Evolutionary conservation across 768 basidiomycete genomes (phyloP).

Genomic region (Antrodiella citrinella): DNA sequence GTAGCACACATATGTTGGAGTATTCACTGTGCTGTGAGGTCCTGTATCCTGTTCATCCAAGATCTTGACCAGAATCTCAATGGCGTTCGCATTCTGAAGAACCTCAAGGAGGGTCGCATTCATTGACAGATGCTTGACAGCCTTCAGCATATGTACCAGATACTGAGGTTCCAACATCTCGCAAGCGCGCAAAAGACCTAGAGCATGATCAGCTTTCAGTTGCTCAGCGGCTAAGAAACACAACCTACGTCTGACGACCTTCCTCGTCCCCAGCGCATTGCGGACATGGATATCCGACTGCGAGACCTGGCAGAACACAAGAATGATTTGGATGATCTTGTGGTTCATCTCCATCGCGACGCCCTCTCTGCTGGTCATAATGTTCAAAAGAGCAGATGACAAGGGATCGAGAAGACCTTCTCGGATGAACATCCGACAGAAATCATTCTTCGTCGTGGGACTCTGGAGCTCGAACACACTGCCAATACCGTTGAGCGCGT

Average conservation of each 20-base stretch:
- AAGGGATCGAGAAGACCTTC: conserved; percentile 93
- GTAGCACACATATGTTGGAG: background rate
- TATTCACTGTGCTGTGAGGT: conserved; percentile 69
- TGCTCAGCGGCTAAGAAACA: conserved; percentile 1
- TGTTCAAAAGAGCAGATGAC: conserved; percentile 81
- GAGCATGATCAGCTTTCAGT: background rate
- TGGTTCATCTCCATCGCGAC: conserved; percentile 67
- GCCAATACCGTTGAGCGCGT: conserved; percentile 90
- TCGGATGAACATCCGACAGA: conserved; percentile 95
- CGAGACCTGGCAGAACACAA: conserved; percentile 94
- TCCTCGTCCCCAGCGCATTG: conserved; percentile 84
- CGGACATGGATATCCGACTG: conserved; percentile 92
- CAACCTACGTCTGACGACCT: conserved; percentile 78
- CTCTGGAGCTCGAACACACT: conserved; percentile 95
- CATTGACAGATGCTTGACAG: conserved; percentile 95
- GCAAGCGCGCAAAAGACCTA: conserved; percentile 83
- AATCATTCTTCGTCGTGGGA: conserved; percentile 96
- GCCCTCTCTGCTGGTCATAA: conserved; percentile 67
- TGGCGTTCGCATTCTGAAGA: conserved; percentile 90
- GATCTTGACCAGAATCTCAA: conserved; percentile 83
- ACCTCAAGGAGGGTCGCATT: conserved; percentile 84
- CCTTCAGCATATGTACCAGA: conserved; percentile 84
- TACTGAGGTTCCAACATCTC: conserved; percentile 82
- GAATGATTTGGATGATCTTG: conserved; percentile 82
- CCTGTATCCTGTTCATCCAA: conserved; percentile 76